Evolutionary conservation across 441 rosid genomes (phyloP).

Genomic region (Iberis amara): DNA sequence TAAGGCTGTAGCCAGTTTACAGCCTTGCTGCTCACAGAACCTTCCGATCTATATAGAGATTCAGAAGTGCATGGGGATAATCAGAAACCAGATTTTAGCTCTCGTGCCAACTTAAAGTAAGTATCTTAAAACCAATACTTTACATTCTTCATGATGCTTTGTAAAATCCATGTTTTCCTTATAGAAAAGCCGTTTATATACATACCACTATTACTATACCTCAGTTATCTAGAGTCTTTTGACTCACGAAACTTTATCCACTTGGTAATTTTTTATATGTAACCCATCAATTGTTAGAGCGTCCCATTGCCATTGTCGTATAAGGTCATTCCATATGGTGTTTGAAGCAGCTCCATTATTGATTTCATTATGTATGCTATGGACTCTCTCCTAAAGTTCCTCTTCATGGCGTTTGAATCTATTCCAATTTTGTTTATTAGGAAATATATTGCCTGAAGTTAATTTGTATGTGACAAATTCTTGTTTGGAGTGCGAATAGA

Average conservation of each 20-base stretch:
- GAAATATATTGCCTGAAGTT: not conserved
- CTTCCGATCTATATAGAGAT: conserved; percentile 53
- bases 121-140: conserved; percentile 22
- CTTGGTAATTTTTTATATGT: conserved; percentile 6
- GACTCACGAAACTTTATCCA: not conserved
- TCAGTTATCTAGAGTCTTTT: conserved; percentile 26
- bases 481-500: conserved; percentile 13
- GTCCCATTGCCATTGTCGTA: conserved; percentile 8
- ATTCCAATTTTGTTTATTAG: not conserved
- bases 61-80: conserved; percentile 57
- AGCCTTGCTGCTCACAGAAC: conserved; percentile 51
- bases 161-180: conserved; percentile 23
- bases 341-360: not conserved
- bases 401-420: not conserved
- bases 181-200: conserved; percentile 16
- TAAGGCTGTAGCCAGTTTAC: conserved; percentile 48
- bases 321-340: not conserved
- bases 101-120: conserved; percentile 42
- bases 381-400: not conserved
- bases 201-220: conserved; percentile 16
- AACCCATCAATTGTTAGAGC: conserved; percentile 10
- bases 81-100: conserved; percentile 52
- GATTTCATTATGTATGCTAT: not conserved
- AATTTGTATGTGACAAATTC: not conserved
- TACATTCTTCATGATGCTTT: conserved; percentile 17